A percentile compares a stretch with the other conserved stretches of the same genome.
These are phyloP conservation scores for Hibiscus mutabilis DNA, from an alignment of 345 rosid species.

Conservation along the genomic window DNA sequence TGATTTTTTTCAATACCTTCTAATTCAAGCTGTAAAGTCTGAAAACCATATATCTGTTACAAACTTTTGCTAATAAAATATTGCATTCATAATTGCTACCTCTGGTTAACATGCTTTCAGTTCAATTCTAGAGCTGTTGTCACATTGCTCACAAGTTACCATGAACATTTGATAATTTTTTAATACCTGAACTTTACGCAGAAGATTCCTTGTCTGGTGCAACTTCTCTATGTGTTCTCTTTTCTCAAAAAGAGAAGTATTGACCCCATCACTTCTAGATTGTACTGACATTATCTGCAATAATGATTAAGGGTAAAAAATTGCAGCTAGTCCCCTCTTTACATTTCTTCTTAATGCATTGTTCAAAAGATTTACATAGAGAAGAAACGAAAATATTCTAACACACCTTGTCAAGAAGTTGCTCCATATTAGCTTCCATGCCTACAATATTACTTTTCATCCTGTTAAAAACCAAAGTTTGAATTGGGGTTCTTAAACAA, in stretches of 20 bases:
- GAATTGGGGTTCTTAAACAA: neutral
- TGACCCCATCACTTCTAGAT: conserved; percentile 95
- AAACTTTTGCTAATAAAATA: neutral
- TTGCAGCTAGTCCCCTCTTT: neutral
- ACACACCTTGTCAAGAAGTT: conserved; percentile 80
- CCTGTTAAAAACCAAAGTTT: conserved; percentile 40
- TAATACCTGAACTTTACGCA: conserved; percentile 94
- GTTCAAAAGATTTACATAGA: neutral
- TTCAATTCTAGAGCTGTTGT: neutral
- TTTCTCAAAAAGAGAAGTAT: conserved; percentile 84
- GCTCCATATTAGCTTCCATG: conserved; percentile 95
- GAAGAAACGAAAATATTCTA: neutral
- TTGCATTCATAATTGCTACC: neutral
- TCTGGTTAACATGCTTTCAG: neutral
- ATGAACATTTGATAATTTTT: neutral
- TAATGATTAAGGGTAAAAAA: conserved; percentile 5
- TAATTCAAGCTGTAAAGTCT: neutral
- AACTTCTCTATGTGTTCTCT: conserved; percentile 96
- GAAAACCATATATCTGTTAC: neutral
- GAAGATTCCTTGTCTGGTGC: conserved; percentile 90
- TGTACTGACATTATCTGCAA: conserved; percentile 91
- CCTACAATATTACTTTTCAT: conserved; percentile 96
- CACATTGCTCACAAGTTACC: neutral
- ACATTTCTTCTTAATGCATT: neutral
- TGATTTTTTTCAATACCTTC: neutral